phyloP scores from a whole-genome alignment of 2,329 filamentous ascomycete species.

The Fusarium chlamydosporum region DNA sequence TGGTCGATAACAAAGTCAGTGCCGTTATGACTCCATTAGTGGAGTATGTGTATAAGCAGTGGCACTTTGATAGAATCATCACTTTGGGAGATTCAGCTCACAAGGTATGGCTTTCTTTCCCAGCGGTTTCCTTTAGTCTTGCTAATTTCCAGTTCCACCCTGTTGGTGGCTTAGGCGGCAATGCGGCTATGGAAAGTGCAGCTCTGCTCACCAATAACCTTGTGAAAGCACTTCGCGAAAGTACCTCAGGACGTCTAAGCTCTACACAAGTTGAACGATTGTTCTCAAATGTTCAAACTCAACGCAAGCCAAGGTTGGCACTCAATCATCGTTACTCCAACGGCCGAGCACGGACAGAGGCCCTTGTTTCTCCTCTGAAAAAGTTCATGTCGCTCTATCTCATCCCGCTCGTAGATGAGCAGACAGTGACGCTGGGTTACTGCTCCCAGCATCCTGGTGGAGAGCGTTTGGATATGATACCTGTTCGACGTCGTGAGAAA shows the following conservation, averaged over 20 bases:
- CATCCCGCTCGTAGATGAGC: neutral
- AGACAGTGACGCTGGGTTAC: slow-evolving; percentile 5
- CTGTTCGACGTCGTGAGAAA: neutral
- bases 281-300: neutral
- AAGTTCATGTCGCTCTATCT: neutral
- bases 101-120: neutral
- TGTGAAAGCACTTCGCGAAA: neutral
- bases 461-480: slow-evolving; percentile 4
- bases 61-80: slow-evolving; percentile 8
- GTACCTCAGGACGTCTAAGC: neutral
- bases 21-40: neutral
- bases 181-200: slow-evolving; percentile 10
- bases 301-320: neutral
- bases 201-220: slow-evolving; percentile 1
- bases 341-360: neutral
- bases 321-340: slow-evolving; percentile 1
- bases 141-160: slow-evolving; percentile 1
- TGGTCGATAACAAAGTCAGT: slow-evolving; percentile 5
- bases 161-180: slow-evolving; percentile 8
- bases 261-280: neutral
- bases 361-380: neutral
- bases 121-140: accelerated
- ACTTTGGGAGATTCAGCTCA: slow-evolving; percentile 11
- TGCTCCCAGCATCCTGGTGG: slow-evolving; percentile 3
- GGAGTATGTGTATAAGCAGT: slow-evolving; percentile 13